Evolutionary conservation across 768 basidiomycete species (phyloP), one percentile per base, ranked within the genome.

Genomic region (Dacryopinax spathularia): DNA sequence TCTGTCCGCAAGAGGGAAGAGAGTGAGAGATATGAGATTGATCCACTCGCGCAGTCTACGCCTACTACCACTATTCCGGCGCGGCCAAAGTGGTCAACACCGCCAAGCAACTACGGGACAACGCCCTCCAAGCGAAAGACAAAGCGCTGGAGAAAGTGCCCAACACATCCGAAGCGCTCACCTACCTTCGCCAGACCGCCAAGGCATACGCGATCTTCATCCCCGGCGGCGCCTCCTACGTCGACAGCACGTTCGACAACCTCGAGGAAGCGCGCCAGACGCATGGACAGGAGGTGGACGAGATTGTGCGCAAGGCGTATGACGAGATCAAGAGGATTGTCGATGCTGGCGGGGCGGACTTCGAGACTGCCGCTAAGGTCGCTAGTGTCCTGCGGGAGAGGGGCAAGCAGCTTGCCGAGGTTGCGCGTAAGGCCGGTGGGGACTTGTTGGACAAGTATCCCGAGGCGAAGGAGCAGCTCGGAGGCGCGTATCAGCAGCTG

Each of bases 241-340:
- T 81, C 62, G 79, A 81, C 70, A 68, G 65, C 44, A 75, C 72
- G 0, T 81, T 82, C 66, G 77, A 80, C 67, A 68, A 69, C n/a
- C 65, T 79, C 37, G 77, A 77, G 48, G 69, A 74, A 61, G 67
- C 77, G 13, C 72, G 74, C 33, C 73, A 75, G 33, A 69, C 72
- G 18, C 77, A 80, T 56, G 66, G 72, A 2, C 74, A 77, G 27
- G 78, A 80, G 64, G 75, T 77, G 7, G 73, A 73, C 63, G 68
- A 48, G 13, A 75, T 80, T 64, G 70, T 78, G 16, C 61, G 65
- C 6, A 69, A 70, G 59, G 75, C 76, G 12, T 77, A 75, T 60
- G 67, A 72, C 16, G 76, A 80, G 34, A 68, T 81, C 2, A 65
- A 68, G 56, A 66, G 63, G 10, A 65, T 73, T 33, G 41, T 74